phyloP scores from a whole-genome alignment of 129 eudicot species.

The Pulicaria dysenterica region DNA sequence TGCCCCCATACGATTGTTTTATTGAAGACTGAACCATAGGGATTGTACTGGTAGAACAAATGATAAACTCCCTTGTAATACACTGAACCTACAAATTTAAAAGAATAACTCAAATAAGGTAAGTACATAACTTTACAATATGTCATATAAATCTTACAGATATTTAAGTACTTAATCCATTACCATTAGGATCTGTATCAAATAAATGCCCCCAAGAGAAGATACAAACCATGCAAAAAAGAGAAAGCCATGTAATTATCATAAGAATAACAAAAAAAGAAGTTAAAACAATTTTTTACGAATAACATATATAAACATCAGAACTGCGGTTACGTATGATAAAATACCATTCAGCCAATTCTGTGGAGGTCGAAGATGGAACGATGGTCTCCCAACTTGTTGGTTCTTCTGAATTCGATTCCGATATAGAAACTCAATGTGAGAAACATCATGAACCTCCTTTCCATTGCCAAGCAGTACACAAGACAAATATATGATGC shows the following conservation, averaged over 20 bases:
- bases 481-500: conserved; percentile 24
- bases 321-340: not conserved
- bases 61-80: conserved; percentile 46
- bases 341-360: conserved; percentile 39
- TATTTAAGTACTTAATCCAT: not conserved
- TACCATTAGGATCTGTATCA: conserved; percentile 39
- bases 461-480: conserved; percentile 25
- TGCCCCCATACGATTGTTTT: conserved; percentile 39
- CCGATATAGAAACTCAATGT: not conserved
- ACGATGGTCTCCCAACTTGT: conserved; percentile 30
- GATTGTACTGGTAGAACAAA: conserved; percentile 42
- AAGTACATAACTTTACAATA: not conserved
- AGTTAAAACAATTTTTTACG: not conserved
- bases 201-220: not conserved
- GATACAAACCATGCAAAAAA: conserved; percentile 37
- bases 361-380: conserved; percentile 38
- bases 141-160: not conserved
- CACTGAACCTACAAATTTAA: conserved; percentile 29
- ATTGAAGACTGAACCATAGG: conserved; percentile 32
- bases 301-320: not conserved
- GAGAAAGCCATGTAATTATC: conserved; percentile 21
- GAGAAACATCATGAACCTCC: conserved; percentile 14
- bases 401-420: conserved; percentile 15
- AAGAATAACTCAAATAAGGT: not conserved
- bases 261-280: not conserved